Base-by-base conservation (phyloP, 129 eudicot genomes). In the Calendula officinalis region DNA sequence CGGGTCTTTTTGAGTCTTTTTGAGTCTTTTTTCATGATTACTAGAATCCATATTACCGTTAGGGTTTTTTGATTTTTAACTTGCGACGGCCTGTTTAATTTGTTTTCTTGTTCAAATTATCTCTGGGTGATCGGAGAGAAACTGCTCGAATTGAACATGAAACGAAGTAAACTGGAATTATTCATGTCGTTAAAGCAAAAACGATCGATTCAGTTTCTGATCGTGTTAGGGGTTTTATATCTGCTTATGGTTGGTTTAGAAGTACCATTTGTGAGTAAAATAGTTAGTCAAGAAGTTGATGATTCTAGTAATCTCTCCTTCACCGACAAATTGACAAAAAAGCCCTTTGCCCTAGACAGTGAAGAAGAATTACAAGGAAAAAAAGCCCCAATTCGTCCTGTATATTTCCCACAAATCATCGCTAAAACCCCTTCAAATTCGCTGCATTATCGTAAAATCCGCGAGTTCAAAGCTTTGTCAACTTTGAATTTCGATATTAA, bases 381-480 rank as follows among this genome's bases (percentile, higher is more conserved):
- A 64, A 81, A 71, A 37, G 83, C 88, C 57, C 98, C 94, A 32
- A 40, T 84, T 65, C 83, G 96, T 5, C 98, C 96, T 12, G n/a
- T 66, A 5, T 52, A 79, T 68, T 54, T 67, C 40, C 81, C 89
- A 0, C 69, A 70, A 44, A 66, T 69, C 12, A 73, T 70, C 3
- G 51, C 77, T 6, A 81, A 78, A 41, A 73, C 74, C 48, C 81
- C 87, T 3, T n/a, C 41, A 5, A 39, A 68, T 37, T 67, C 80
- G 3, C 63, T 48, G 59, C 75, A 72, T 11, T 78, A 64, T 50
- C 55, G 77, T 5, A 68, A 15, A 52, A 72, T 73, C 22, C 48
- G 66, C 1, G 81, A 80, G 78, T 72, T 69, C 51, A 80, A 52
- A 13, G 22, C 63, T 41, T 62, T 91, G n/a, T 91, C 97, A 10